These are phyloP conservation scores for Papiliotrema nemorosa DNA, from an alignment of 1,284 basidiomycete species.

Conservation along the genomic window DNA sequence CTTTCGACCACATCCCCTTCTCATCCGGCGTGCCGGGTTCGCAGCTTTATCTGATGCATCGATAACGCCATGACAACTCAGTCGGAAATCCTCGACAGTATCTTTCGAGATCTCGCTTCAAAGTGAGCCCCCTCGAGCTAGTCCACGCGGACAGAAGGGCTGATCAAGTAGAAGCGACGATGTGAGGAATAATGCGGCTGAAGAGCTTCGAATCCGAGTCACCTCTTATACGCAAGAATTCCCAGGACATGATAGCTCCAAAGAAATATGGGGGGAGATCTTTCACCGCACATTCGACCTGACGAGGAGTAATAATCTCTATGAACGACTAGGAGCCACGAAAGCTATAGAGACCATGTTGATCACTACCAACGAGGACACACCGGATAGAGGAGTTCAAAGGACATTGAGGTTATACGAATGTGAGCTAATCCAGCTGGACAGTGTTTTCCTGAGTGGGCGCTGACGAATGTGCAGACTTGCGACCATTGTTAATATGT, in stretches of 20 bases:
- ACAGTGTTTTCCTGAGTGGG: neutral
- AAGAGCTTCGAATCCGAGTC: conserved; percentile 36
- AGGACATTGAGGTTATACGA: conserved; percentile 46
- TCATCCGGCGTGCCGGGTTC: neutral
- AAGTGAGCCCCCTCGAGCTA: conserved; percentile 22
- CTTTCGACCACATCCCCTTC: too few relatives aligned
- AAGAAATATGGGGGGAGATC: conserved; percentile 50
- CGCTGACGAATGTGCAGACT: conserved; percentile 22
- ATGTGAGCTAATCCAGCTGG: conserved; percentile 38
- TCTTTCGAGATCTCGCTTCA: conserved; percentile 37
- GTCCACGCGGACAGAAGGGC: neutral
- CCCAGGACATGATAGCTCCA: conserved; percentile 44
- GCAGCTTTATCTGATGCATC: conserved; percentile 2
- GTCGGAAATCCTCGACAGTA: conserved; percentile 43
- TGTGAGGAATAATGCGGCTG: conserved; percentile 23
- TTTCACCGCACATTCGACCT: conserved; percentile 53
- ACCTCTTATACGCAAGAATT: conserved; percentile 42
- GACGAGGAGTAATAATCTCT: conserved; percentile 49
- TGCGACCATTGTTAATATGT: conserved; percentile 44
- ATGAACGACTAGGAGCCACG: conserved; percentile 52
- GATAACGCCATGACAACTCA: conserved; percentile 30
- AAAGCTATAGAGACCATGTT: conserved; percentile 49
- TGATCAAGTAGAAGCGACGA: conserved; percentile 22
- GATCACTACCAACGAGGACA: conserved; percentile 42
- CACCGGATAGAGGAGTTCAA: conserved; percentile 44